These are phyloP conservation scores for Jacaranda copaia DNA, from an alignment of 257 asterid genomes.

Conservation along the genomic window DNA sequence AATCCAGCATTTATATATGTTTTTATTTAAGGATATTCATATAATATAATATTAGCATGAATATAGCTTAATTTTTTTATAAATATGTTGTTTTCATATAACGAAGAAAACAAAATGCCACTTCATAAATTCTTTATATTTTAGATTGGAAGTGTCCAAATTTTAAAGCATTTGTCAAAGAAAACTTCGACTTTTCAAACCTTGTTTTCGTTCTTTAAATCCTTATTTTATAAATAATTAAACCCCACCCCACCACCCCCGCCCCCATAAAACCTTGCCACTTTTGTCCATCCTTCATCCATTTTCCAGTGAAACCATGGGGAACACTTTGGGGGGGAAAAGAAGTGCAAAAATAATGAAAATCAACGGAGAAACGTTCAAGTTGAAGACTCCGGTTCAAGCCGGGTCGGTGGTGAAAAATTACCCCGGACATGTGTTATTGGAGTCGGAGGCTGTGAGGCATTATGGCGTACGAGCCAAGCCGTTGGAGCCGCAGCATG, in stretches of 20 bases:
- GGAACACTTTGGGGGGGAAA: constrained; percentile 70
- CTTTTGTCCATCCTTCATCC: constrained; percentile 4
- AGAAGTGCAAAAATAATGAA: constrained; percentile 72
- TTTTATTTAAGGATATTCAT: too few relatives aligned
- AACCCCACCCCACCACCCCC: neutral
- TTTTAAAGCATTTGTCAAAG: constrained; percentile 27
- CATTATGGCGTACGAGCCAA: constrained; percentile 75
- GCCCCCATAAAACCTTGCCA: constrained; percentile 32
- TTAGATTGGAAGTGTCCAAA: neutral
- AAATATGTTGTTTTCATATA: too few relatives aligned
- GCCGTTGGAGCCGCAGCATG: constrained; percentile 75
- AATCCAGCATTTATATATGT: too few relatives aligned
- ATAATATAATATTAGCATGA: too few relatives aligned
- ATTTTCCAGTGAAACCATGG: constrained; percentile 48
- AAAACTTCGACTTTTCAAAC: constrained; percentile 35
- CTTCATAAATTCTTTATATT: neutral
- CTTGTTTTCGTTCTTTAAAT: constrained; percentile 47
- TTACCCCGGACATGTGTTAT: constrained; percentile 65
- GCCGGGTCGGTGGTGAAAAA: constrained; percentile 60
- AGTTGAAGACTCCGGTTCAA: constrained; percentile 61
- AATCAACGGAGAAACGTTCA: constrained; percentile 70
- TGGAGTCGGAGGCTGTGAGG: constrained; percentile 77
- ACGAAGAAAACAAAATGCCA: too few relatives aligned
- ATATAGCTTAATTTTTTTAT: too few relatives aligned
- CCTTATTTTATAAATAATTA: neutral